phyloP scores from a whole-genome alignment of 306 rosid species.

The Luffa acutangula region DNA sequence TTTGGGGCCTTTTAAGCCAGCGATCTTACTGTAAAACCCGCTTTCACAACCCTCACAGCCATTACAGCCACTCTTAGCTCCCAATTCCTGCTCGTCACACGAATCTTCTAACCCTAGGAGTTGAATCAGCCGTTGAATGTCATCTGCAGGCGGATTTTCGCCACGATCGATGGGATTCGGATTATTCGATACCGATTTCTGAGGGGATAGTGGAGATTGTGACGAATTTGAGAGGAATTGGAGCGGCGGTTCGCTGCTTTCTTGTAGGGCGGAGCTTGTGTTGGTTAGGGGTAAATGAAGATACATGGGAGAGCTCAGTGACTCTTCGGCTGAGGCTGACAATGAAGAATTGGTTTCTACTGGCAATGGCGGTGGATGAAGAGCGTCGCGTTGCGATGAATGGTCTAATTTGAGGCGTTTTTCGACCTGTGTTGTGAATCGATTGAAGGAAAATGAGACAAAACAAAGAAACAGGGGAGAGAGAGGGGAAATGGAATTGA shows the following conservation, averaged over 20 bases:
- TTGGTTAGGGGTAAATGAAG: constrained; percentile 23
- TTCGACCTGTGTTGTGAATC: constrained; percentile 38
- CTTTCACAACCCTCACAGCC: constrained; percentile 40
- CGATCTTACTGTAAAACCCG: constrained; percentile 77
- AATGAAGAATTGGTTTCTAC: constrained; percentile 8
- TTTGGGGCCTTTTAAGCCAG: constrained; percentile 71
- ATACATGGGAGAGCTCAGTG: constrained; percentile 47
- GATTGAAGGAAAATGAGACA: neutral
- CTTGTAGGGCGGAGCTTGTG: constrained; percentile 15
- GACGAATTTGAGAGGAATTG: constrained; percentile 51
- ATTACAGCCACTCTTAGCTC: neutral
- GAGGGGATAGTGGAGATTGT: constrained; percentile 21
- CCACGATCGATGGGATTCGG: neutral
- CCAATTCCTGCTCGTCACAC: neutral
- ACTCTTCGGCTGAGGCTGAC: constrained; percentile 14
- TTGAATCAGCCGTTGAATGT: constrained; percentile 41
- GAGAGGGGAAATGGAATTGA: neutral
- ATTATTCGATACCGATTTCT: neutral
- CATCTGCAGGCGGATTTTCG: constrained; percentile 21
- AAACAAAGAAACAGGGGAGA: neutral
- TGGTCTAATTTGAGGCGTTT: constrained; percentile 63
- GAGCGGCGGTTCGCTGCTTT: constrained; percentile 46
- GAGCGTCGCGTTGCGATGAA: neutral
- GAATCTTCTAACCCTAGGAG: constrained; percentile 37
- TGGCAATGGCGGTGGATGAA: constrained; percentile 2